Evolutionary conservation across 805 yeast species (phyloP).

Genomic region (Starmera dryadoides): DNA sequence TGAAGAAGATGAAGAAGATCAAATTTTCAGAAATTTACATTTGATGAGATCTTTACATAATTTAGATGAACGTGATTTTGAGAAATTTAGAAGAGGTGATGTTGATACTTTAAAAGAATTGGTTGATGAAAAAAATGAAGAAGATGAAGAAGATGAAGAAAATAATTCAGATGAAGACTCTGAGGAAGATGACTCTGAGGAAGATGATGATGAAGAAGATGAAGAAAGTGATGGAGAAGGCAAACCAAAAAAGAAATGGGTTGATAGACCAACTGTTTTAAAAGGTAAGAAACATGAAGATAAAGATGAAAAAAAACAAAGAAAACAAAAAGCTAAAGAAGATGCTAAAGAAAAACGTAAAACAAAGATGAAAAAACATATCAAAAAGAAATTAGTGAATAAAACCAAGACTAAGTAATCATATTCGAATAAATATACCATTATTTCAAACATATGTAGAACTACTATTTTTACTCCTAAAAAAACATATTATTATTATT

Average conservation of each 20-base stretch:
- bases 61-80: constrained; percentile 85
- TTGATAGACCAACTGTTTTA: constrained; percentile 29
- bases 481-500: too few relatives aligned
- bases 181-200: constrained; percentile 26
- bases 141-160: constrained; percentile 6
- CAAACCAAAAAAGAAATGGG: constrained; percentile 36
- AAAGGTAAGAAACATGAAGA: constrained; percentile 78
- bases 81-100: constrained; percentile 70
- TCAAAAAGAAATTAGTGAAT: constrained; percentile 69
- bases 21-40: constrained; percentile 76
- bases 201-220: constrained; percentile 24
- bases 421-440: not conserved
- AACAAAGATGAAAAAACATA: constrained; percentile 74
- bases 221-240: constrained; percentile 26
- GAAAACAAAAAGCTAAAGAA: constrained; percentile 72
- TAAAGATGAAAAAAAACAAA: constrained; percentile 66
- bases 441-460: not conserved
- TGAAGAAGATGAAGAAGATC: constrained; percentile 66
- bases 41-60: constrained; percentile 74
- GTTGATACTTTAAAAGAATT: constrained; percentile 69
- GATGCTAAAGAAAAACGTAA: constrained; percentile 74
- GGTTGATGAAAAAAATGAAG: constrained; percentile 29
- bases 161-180: constrained; percentile 19
- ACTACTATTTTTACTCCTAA: not conserved
- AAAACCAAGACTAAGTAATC: constrained; percentile 36